Percentiles rank a stretch among this genome's conserved stretches.
These are phyloP conservation scores for Clavispora asparagi DNA, from an alignment of 805 yeast species.

Conservation along the genomic window DNA sequence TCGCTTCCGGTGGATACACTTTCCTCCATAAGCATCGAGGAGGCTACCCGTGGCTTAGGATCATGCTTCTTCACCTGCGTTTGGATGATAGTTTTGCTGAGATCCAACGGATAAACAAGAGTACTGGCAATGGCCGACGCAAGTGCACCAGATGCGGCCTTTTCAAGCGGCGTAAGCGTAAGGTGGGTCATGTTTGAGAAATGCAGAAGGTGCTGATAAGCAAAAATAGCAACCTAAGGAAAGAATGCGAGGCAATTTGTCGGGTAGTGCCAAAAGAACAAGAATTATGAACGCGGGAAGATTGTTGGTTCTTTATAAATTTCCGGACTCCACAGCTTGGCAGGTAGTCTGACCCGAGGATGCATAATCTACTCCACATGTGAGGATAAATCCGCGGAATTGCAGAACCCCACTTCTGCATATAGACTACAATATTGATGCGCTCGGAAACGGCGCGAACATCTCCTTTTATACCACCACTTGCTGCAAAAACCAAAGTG, in stretches of 20 bases:
- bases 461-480: not conserved
- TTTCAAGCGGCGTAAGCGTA: conserved; percentile 58
- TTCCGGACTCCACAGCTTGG: not conserved
- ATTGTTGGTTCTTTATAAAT: not conserved
- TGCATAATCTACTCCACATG: not conserved
- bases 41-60: not conserved
- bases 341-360: not conserved
- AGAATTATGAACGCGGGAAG: not conserved
- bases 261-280: no score
- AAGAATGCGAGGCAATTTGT: not conserved
- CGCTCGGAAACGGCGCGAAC: not conserved
- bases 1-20: conserved; percentile 13
- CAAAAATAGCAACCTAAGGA: not conserved
- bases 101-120: conserved; percentile 74
- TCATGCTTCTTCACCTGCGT: conserved; percentile 47
- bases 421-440: not conserved
- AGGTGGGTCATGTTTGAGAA: not conserved
- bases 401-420: not conserved
- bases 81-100: conserved; percentile 72
- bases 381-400: not conserved
- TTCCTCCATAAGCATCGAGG: conserved; percentile 5
- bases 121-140: conserved; percentile 79
- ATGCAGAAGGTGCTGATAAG: not conserved
- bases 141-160: conserved; percentile 76
- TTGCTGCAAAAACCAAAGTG: not conserved